A percentile compares a stretch with the other conserved stretches of the same genome.
These are phyloP conservation scores for Colletotrichum higginsianum DNA, from an alignment of 2,329 filamentous ascomycete genomes.

Conservation along the genomic window DNA sequence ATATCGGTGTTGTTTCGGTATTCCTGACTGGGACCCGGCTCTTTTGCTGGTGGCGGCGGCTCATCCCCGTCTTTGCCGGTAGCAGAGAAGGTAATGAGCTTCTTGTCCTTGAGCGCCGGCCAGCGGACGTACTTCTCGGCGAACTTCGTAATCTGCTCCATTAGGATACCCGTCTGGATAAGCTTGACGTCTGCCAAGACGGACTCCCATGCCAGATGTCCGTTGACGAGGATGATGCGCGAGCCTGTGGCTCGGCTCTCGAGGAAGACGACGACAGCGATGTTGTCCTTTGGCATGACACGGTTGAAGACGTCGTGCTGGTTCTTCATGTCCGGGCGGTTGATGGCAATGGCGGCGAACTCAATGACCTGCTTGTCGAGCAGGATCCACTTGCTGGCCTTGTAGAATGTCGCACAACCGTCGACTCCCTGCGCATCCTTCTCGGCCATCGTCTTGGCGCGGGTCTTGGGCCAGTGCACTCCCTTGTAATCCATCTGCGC, in stretches of 20 bases:
- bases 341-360: conserved; percentile 92
- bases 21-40: conserved; percentile 86
- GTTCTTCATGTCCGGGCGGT: conserved; percentile 95
- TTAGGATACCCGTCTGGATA: conserved; percentile 93
- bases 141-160: conserved; percentile 91
- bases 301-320: conserved; percentile 98
- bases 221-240: conserved; percentile 92
- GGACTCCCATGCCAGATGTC: conserved; percentile 96
- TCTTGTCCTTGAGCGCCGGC: conserved; percentile 87
- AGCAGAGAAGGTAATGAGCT: conserved; percentile 61
- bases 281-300: conserved; percentile 98
- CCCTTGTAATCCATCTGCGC: conserved; percentile 93
- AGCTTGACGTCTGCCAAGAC: conserved; percentile 94
- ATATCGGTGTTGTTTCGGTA: conserved; percentile 91
- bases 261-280: conserved; percentile 91
- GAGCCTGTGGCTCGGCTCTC: conserved; percentile 94
- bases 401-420: conserved; percentile 97
- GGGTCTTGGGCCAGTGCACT: conserved; percentile 90
- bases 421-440: conserved; percentile 92
- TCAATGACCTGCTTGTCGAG: conserved; percentile 96
- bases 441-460: conserved; percentile 92
- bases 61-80: conserved; percentile 60
- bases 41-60: conserved; percentile 68
- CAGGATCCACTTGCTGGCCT: conserved; percentile 92
- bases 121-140: conserved; percentile 87